Evolutionary conservation across 768 basidiomycete species (phyloP), one percentile per base, ranked within the genome.

Genomic region (Phlebiopsis gigantea): DNA sequence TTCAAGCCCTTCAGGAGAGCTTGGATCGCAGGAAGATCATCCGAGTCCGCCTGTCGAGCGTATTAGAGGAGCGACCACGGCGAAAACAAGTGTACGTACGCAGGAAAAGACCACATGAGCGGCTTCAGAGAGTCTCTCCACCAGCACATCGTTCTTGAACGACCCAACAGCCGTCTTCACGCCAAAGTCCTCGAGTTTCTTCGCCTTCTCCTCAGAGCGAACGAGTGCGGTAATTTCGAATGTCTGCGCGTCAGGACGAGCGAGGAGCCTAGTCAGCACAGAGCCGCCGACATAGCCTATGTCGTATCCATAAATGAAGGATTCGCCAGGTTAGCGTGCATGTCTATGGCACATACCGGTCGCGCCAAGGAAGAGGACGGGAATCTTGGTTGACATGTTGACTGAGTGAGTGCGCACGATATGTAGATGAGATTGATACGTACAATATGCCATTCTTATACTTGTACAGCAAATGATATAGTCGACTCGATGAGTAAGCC

Each of bases 281-380:
- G 77, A 73, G 21, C 81, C 83, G 1, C 82, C 81, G 46, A 83
- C 79, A 65, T 83, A 85, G 4, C 81, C 82, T 79, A 22, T 21
- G n/a, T n/a, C n/a, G n/a, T n/a, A n/a, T n/a, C n/a, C 34, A 39
- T 39, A 17, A 24, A 2, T 15, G 7, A 17, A 30, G 17, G n/a
- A 2, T 2, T 15, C n/a, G n/a, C 5, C n/a, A 2, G 19, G 7
- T 4, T 5, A 24, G 28, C 0, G 31, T 21, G 14, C 5, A 8
- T n/a, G 6, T 4, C 46, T 5, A 29, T 28, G 22, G 26, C 7
- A 46, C 17, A 9, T 26, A 46, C 59, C 59, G 21, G 59, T 60
- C 10, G 55, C 47, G 21, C 59, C 59, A 19, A 57, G 25, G 34
- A 60, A 5, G 29, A 60, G 25, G 24, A 60, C 53, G 25, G 49